Evolutionary conservation across 2,329 filamentous ascomycete genomes (phyloP).

Genomic region (Stachybotrys chartarum): DNA sequence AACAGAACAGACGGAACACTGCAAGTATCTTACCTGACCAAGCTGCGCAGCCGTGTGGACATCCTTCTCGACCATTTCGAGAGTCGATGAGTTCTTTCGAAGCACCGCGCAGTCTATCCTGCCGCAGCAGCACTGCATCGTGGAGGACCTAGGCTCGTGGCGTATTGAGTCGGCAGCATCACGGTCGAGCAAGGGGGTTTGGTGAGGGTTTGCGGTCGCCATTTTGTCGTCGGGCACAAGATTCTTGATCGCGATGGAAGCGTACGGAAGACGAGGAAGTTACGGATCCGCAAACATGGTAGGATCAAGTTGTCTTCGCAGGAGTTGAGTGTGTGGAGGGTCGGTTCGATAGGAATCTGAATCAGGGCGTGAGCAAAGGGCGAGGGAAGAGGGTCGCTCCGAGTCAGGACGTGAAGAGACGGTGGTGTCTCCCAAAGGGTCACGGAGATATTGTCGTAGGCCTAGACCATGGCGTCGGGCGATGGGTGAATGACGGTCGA

Average conservation of each 20-base stretch:
- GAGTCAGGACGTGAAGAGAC: too few relatives aligned
- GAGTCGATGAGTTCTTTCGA: slow-evolving; percentile 68
- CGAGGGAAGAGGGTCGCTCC: too few relatives aligned
- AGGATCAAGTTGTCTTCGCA: background rate
- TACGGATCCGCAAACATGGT: background rate
- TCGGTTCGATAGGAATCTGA: background rate
- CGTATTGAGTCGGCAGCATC: slow-evolving; percentile 13
- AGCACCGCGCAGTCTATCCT: slow-evolving; percentile 71
- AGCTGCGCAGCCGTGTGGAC: slow-evolving; percentile 79
- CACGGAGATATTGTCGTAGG: too few relatives aligned
- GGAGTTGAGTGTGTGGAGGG: background rate
- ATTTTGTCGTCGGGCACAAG: background rate
- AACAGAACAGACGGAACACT: slow-evolving; percentile 3
- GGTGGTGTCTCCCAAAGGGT: too few relatives aligned
- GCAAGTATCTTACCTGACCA: slow-evolving; percentile 67
- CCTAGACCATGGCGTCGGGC: background rate
- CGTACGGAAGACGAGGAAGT: background rate
- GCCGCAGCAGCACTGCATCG: slow-evolving; percentile 76
- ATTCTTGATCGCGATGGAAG: background rate
- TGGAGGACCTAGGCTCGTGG: slow-evolving; percentile 17
- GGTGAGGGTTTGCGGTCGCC: slow-evolving; percentile 12
- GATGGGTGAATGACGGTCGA: background rate
- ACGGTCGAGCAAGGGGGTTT: slow-evolving; percentile 12
- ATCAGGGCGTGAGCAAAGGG: background rate
- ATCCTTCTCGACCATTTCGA: slow-evolving; percentile 80